Evolutionary conservation across 2,329 filamentous ascomycete genomes (phyloP).

Genomic region (Trichoderma oligosporum): DNA sequence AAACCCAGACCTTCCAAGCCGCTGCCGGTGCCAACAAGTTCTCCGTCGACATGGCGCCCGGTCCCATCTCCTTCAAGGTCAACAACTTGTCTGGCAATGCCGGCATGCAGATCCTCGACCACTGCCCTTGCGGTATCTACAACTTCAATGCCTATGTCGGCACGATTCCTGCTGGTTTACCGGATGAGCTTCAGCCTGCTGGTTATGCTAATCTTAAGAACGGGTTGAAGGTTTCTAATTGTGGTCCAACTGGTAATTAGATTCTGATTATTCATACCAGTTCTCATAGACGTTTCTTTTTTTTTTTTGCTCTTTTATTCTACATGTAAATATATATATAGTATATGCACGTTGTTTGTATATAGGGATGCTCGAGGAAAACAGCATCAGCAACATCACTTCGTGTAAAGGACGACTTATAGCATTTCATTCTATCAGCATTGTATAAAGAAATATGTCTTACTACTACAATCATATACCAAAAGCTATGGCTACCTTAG

Average conservation of each 20-base stretch:
- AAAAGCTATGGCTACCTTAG: too few relatives aligned
- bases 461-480: too few relatives aligned
- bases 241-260: slow-evolving; percentile 9
- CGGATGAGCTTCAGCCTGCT: slow-evolving; percentile 36
- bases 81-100: slow-evolving; percentile 42
- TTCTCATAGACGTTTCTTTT: background rate
- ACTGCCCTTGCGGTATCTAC: slow-evolving; percentile 48
- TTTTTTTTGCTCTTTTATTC: too few relatives aligned
- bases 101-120: slow-evolving; percentile 42
- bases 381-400: too few relatives aligned
- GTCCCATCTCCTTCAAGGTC: slow-evolving; percentile 44
- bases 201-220: slow-evolving; percentile 30
- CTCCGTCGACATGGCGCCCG: slow-evolving; percentile 45
- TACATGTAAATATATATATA: too few relatives aligned
- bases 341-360: too few relatives aligned
- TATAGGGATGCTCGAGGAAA: too few relatives aligned
- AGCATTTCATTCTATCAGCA: too few relatives aligned
- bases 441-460: too few relatives aligned
- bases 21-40: slow-evolving; percentile 43
- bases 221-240: slow-evolving; percentile 31
- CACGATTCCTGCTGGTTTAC: slow-evolving; percentile 39
- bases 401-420: too few relatives aligned
- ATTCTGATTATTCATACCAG: too few relatives aligned
- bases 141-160: slow-evolving; percentile 55
- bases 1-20: slow-evolving; percentile 40